Evolutionary conservation across 345 rosid genomes (phyloP).

Genomic region (Eucalyptus regnans): DNA sequence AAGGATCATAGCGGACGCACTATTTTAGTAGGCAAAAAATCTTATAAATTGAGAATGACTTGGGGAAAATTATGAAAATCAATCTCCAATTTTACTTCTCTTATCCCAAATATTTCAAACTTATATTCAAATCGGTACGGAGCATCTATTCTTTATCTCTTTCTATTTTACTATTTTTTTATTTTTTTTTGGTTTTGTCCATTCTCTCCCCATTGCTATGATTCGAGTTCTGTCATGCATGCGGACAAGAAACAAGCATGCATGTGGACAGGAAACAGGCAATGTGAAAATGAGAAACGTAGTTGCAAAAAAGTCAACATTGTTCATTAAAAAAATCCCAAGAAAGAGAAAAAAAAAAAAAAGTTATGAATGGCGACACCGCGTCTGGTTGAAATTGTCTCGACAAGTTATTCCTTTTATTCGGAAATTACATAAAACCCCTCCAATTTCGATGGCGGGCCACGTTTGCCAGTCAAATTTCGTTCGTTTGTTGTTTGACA

Average conservation of each 20-base stretch:
- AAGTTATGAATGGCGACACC: background rate
- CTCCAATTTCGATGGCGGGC: background rate
- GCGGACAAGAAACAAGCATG: background rate
- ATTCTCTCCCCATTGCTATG: background rate
- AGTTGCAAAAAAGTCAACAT: background rate
- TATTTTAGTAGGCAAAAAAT: background rate
- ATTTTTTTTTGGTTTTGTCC: background rate
- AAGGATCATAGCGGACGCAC: background rate
- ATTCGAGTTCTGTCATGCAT: background rate
- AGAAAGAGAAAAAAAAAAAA: background rate
- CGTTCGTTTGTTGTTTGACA: too few relatives aligned
- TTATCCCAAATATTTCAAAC: background rate
- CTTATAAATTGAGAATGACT: background rate
- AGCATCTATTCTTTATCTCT: background rate
- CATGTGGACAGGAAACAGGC: background rate
- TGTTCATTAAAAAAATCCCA: background rate
- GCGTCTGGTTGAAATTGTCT: background rate
- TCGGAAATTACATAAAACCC: background rate
- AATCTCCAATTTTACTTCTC: background rate
- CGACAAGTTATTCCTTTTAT: background rate
- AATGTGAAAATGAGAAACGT: background rate
- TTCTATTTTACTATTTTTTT: background rate
- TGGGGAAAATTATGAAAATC: background rate
- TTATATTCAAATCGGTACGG: background rate
- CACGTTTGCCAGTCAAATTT: too few relatives aligned